Evolutionary conservation across 345 rosid genomes (phyloP).

Genomic region (Lepidium aucheri): DNA sequence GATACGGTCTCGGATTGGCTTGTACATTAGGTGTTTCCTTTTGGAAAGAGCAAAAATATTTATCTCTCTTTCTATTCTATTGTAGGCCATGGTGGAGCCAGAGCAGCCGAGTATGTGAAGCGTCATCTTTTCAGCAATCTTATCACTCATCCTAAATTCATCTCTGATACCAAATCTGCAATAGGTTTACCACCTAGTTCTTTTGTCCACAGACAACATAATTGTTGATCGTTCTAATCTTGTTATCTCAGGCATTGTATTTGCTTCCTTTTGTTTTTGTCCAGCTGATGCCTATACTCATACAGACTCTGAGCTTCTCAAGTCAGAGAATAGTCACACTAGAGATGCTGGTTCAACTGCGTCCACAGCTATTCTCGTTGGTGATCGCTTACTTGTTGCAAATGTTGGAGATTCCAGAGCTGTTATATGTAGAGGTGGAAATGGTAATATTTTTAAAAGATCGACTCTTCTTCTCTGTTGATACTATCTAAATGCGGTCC

Average conservation of each 20-base stretch:
- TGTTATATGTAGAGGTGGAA: slow-evolving; percentile 87
- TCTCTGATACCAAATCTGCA: slow-evolving; percentile 91
- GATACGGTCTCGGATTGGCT: neutral
- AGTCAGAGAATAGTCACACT: slow-evolving; percentile 77
- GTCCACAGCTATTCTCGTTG: slow-evolving; percentile 91
- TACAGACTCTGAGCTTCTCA: slow-evolving; percentile 89
- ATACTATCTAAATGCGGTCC: neutral
- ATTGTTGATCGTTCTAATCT: neutral
- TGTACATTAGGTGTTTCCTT: neutral
- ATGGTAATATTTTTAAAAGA: slow-evolving; percentile 32
- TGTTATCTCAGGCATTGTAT: neutral
- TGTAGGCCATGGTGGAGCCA: slow-evolving; percentile 96
- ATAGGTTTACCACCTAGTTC: slow-evolving; percentile 50
- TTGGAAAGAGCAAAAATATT: neutral
- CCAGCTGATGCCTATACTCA: slow-evolving; percentile 89
- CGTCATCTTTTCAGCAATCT: slow-evolving; percentile 91
- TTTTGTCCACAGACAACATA: neutral
- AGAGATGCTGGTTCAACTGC: slow-evolving; percentile 99
- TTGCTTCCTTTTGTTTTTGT: neutral
- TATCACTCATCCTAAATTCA: slow-evolving; percentile 88
- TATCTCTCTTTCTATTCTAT: neutral
- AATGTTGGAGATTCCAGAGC: slow-evolving; percentile 99
- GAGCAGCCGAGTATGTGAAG: slow-evolving; percentile 97
- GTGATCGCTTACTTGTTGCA: slow-evolving; percentile 87
- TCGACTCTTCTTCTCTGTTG: neutral